These are phyloP conservation scores for Claviceps purpurea DNA, from an alignment of 2,329 filamentous ascomycete genomes.

Conservation along the genomic window DNA sequence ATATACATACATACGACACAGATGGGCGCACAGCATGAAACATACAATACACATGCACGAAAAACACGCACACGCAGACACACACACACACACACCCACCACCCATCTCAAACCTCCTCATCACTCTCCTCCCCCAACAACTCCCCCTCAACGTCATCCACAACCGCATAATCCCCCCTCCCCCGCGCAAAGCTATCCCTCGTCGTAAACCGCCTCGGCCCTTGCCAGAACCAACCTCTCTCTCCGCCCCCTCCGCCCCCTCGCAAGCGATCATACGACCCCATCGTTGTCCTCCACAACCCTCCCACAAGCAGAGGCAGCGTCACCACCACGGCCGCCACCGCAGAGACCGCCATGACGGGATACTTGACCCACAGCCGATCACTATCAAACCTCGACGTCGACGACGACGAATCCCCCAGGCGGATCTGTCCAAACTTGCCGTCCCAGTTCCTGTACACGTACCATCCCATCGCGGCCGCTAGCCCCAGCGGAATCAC, in stretches of 20 bases:
- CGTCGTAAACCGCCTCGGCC: conserved; percentile 66
- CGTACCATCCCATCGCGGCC: conserved; percentile 64
- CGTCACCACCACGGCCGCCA: conserved; percentile 44
- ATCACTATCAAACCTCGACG: conserved; percentile 46
- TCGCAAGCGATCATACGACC: conserved; percentile 34
- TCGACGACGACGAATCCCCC: conserved; percentile 46
- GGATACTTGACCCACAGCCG: conserved; percentile 71
- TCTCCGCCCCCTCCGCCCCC: conserved; percentile 34
- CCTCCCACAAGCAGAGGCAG: conserved; percentile 60
- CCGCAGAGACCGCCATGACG: conserved; percentile 55
- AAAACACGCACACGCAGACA: too few species aligned
- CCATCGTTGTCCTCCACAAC: conserved; percentile 53
- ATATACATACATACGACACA: too few species aligned
- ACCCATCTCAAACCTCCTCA: conserved; percentile 50
- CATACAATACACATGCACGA: too few species aligned
- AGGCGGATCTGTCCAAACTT: conserved; percentile 89
- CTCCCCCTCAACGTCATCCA: conserved; percentile 91
- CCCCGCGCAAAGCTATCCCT: conserved; percentile 79
- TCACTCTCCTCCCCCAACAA: conserved; percentile 87
- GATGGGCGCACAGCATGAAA: too few species aligned
- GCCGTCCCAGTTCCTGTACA: conserved; percentile 71
- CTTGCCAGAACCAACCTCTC: conserved; percentile 37
- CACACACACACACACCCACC: too few species aligned
- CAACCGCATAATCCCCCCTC: conserved; percentile 73
- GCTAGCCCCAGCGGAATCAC: conserved; percentile 62